These are phyloP conservation scores for Coriaria nepalensis DNA, from an alignment of 306 rosid genomes.

Conservation along the genomic window DNA sequence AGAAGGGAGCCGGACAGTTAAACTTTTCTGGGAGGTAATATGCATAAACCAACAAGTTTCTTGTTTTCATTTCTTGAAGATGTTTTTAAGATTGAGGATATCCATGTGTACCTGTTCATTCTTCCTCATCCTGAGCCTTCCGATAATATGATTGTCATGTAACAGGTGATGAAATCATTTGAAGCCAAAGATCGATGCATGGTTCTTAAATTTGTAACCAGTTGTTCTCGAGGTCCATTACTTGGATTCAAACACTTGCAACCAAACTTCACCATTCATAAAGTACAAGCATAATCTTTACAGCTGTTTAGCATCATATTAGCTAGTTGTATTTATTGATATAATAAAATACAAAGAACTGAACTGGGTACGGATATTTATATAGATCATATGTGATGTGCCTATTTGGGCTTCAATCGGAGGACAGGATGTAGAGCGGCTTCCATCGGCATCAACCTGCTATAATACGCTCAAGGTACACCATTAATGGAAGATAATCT, in stretches of 20 bases:
- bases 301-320: conserved; percentile 8
- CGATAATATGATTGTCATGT: not conserved
- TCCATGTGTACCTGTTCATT: no score
- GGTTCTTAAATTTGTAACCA: conserved; percentile 93
- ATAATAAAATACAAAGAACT: conserved; percentile 1
- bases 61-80: no score
- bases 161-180: conserved; percentile 61
- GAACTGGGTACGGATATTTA: conserved; percentile 9
- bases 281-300: conserved; percentile 37
- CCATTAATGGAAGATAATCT: conserved; percentile 1
- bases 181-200: conserved; percentile 78
- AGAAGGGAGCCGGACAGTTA: conserved; percentile 72
- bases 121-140: not conserved
- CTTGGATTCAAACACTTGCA: conserved; percentile 93
- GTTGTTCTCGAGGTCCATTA: conserved; percentile 97
- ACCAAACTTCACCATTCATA: conserved; percentile 85
- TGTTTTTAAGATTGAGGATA: no score
- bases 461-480: conserved; percentile 91
- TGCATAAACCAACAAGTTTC: no score
- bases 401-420: conserved; percentile 88
- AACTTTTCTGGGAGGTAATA: conserved; percentile 88
- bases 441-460: conserved; percentile 98
- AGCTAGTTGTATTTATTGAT: not conserved
- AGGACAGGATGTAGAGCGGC: conserved; percentile 96
- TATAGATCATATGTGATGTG: conserved; percentile 70